Evolutionary conservation across 2,329 filamentous ascomycete genomes (phyloP).

Genomic region (Penicillium thymicola): DNA sequence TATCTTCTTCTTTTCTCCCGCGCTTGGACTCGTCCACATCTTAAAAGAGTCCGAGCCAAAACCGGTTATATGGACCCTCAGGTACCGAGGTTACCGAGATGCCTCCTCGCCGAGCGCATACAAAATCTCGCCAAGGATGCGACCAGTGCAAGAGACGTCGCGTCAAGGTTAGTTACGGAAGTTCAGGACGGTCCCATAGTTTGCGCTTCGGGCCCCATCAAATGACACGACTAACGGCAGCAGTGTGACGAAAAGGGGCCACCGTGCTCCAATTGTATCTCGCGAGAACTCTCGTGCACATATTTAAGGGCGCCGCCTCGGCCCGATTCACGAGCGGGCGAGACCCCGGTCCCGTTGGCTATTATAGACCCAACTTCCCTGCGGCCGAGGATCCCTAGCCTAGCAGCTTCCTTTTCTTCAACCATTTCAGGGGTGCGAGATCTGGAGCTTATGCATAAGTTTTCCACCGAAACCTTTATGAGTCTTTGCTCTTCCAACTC

Average conservation of each 20-base stretch:
- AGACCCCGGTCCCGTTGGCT: not conserved
- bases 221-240: slow-evolving; percentile 13
- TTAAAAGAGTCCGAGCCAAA: not conserved
- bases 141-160: slow-evolving; percentile 41
- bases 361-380: slow-evolving; percentile 11
- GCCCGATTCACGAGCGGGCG: slow-evolving; percentile 3
- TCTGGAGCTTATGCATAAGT: slow-evolving; percentile 53
- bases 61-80: slow-evolving; percentile 6
- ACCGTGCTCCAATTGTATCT: slow-evolving; percentile 40
- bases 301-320: slow-evolving; percentile 25
- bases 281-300: slow-evolving; percentile 34
- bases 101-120: slow-evolving; percentile 41
- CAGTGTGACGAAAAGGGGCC: slow-evolving; percentile 42
- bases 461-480: slow-evolving; percentile 47
- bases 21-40: slow-evolving; percentile 1
- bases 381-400: slow-evolving; percentile 16
- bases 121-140: slow-evolving; percentile 44
- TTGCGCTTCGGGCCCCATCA: not conserved
- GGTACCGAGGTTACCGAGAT: slow-evolving; percentile 20
- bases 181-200: not conserved
- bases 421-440: slow-evolving; percentile 33
- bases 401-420: slow-evolving; percentile 14
- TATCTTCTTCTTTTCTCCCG: not conserved
- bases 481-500: slow-evolving; percentile 37
- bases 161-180: slow-evolving; percentile 36